Conservation (phyloP, 1,284 basidiomycete species). For the Cryptococcus sp. region DNA sequence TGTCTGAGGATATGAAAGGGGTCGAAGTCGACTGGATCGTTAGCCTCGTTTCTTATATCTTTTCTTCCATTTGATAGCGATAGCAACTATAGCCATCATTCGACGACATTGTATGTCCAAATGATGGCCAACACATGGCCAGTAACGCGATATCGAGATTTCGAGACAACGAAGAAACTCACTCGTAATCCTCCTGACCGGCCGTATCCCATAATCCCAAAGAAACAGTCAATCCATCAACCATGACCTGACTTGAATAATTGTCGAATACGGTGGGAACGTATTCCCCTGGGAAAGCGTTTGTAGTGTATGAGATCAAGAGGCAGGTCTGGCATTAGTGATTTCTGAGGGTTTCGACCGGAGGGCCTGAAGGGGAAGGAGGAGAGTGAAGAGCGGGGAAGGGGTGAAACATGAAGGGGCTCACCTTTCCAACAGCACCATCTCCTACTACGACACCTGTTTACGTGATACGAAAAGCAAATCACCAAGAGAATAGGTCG, state of each 20-base stretch:
- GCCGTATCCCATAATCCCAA: constrained; percentile 98
- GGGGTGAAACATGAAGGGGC: constrained; percentile 28
- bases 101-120: too few relatives aligned
- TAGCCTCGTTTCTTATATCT: background rate
- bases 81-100: too few relatives aligned
- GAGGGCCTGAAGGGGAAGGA: background rate
- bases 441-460: constrained; percentile 88
- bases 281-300: constrained; percentile 83
- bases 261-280: constrained; percentile 72
- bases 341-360: background rate
- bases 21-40: constrained; percentile 78
- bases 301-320: constrained; percentile 95
- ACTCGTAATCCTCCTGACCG: constrained; percentile 81
- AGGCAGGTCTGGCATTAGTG: constrained; percentile 71
- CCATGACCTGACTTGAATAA: constrained; percentile 70
- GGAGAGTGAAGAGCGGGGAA: background rate
- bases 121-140: too few relatives aligned
- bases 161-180: too few relatives aligned
- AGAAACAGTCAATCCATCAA: constrained; percentile 97
- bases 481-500: background rate
- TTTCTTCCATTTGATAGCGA: too few relatives aligned
- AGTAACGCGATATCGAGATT: too few relatives aligned
- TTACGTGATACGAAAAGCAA: background rate
- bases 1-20: constrained; percentile 97
- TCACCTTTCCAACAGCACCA: constrained; percentile 97